Conservation (phyloP, 108 stramenopile species). For the Seminavis robusta region DNA sequence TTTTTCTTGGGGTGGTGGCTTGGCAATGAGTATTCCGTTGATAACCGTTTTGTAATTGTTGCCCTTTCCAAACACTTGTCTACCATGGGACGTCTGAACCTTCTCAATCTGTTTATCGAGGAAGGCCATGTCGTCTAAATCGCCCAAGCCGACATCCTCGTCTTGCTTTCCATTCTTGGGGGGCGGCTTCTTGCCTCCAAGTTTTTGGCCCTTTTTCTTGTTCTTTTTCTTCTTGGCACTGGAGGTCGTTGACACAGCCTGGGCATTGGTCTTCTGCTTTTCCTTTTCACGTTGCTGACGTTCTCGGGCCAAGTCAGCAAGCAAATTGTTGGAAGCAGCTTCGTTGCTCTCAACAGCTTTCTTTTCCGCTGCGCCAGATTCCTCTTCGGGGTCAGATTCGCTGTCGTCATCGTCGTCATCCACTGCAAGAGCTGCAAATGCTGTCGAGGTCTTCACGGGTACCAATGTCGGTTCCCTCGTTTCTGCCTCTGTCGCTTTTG, state of each 20-base stretch:
- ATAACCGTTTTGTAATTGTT: constrained; percentile 62
- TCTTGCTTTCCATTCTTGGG: constrained; percentile 5
- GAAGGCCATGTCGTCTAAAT: constrained; percentile 85
- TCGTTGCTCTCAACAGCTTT: neutral
- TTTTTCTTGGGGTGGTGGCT: constrained; percentile 34
- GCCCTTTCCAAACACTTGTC: constrained; percentile 61
- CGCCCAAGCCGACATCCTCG: constrained; percentile 33
- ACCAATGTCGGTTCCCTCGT: constrained; percentile 5
- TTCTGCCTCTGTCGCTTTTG: constrained; percentile 1
- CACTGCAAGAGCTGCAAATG: constrained; percentile 21
- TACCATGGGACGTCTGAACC: constrained; percentile 76
- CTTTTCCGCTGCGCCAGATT: neutral
- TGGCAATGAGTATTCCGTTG: constrained; percentile 71
- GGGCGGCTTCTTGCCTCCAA: constrained; percentile 33
- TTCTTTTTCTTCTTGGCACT: constrained; percentile 17
- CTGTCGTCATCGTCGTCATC: constrained; percentile 24
- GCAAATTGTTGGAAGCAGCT: constrained; percentile 20
- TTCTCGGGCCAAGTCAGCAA: constrained; percentile 59
- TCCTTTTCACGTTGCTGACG: constrained; percentile 37
- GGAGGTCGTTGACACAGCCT: constrained; percentile 1
- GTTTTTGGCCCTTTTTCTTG: constrained; percentile 45
- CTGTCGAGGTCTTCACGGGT: constrained; percentile 21
- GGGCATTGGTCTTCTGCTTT: constrained; percentile 4
- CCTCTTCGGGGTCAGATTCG: constrained; percentile 10
- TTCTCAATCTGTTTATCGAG: constrained; percentile 76